These are phyloP conservation scores for Debaryomyces castellii DNA, from an alignment of 805 yeast genomes.

Conservation along the genomic window DNA sequence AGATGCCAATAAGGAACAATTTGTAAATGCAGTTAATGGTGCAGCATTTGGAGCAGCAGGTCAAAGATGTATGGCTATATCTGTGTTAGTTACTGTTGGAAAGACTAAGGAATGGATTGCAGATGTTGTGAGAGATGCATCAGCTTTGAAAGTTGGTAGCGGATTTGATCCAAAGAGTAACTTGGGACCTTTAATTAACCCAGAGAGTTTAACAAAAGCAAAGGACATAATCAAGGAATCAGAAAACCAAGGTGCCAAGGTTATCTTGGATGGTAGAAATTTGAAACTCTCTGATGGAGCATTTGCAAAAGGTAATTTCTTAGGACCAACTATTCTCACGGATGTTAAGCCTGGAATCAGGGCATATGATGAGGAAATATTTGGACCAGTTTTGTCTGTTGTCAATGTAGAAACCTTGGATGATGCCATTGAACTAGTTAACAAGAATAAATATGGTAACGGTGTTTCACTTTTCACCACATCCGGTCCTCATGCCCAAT, in stretches of 20 bases:
- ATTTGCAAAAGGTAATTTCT: conserved; percentile 59
- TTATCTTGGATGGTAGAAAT: conserved; percentile 64
- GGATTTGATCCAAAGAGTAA: conserved; percentile 66
- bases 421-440: conserved; percentile 65
- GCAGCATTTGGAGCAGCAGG: conserved; percentile 87
- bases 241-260: conserved; percentile 60
- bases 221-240: conserved; percentile 55
- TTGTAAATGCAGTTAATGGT: conserved; percentile 65
- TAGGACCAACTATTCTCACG: conserved; percentile 67
- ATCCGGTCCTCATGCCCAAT: conserved; percentile 68
- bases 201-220: conserved; percentile 53
- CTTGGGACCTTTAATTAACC: conserved; percentile 73
- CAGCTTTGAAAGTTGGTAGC: conserved; percentile 55
- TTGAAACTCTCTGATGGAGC: conserved; percentile 37
- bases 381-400: conserved; percentile 72
- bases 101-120: conserved; percentile 60
- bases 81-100: conserved; percentile 72
- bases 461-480: conserved; percentile 71
- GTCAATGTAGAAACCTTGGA: conserved; percentile 63
- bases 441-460: conserved; percentile 61
- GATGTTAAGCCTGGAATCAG: conserved; percentile 66
- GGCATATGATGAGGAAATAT: conserved; percentile 72
- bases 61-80: conserved; percentile 80
- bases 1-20: conserved; percentile 64
- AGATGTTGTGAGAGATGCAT: conserved; percentile 59